A percentile compares a stretch with the other conserved stretches of the same genome.
Conservation (phyloP, 2,329 filamentous ascomycete genomes). For the Curvularia verruculosa region DNA sequence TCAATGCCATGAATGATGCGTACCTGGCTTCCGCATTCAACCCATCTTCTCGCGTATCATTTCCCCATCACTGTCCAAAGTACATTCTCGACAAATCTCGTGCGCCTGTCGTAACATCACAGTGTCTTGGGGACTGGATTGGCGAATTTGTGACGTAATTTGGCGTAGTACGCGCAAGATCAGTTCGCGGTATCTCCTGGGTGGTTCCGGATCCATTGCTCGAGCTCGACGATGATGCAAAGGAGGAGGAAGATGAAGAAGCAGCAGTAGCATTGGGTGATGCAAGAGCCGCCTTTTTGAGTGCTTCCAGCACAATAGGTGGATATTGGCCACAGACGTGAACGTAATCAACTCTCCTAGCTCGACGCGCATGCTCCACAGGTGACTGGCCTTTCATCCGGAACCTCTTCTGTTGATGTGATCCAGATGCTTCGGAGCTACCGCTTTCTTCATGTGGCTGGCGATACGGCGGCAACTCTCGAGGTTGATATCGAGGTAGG, state of each 20-base stretch:
- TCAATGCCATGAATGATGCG: slow-evolving; percentile 22
- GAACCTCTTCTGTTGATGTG: neutral
- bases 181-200: slow-evolving; percentile 30
- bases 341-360: slow-evolving; percentile 26
- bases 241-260: neutral
- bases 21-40: slow-evolving; percentile 23
- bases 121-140: slow-evolving; percentile 5
- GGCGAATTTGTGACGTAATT: slow-evolving; percentile 14
- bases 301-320: slow-evolving; percentile 19
- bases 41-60: slow-evolving; percentile 2
- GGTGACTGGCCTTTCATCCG: neutral
- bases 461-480: neutral
- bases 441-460: slow-evolving; percentile 1
- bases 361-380: neutral
- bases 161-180: slow-evolving; percentile 23
- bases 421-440: slow-evolving; percentile 1
- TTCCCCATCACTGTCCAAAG: slow-evolving; percentile 21
- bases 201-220: slow-evolving; percentile 17
- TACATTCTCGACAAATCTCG: slow-evolving; percentile 17
- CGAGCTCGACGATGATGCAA: slow-evolving; percentile 17
- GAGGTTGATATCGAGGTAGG: slow-evolving; percentile 4
- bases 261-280: neutral
- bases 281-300: slow-evolving; percentile 11
- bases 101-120: slow-evolving; percentile 11
- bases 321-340: slow-evolving; percentile 32